Base-by-base conservation (phyloP, 202 grass and related monocot species). In the Tripidium arundinaceum region DNA sequence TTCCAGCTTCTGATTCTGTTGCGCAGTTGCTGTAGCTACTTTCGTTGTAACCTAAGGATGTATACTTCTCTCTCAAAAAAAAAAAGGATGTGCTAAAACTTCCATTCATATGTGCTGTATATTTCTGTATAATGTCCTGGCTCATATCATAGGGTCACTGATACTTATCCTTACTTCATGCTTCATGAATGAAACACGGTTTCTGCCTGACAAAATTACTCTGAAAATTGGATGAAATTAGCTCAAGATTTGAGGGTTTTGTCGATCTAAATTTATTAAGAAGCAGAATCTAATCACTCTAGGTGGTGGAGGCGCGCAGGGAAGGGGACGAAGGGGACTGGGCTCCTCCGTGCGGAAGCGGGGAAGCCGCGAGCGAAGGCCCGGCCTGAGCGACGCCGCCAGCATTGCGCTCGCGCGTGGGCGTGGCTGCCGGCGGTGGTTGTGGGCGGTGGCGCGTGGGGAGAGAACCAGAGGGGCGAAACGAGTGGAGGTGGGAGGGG, bases 401-500 rank as follows among this genome's bases (percentile, higher is more conserved):
- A 87, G 79, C 87, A 89, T 89, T 86, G 62, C 66, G 22, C 60
- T 61, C 11, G 58, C 11, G 12, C 11, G 25, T 27, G 49, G 46
- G 65, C 59, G 42, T 16, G 31, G 27, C 40, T 62, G 75, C 60
- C 55, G 77, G 36, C 22, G 65, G 11, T 21, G 70, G 9, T 12
- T 58, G 38, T 65, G 59, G 25, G 25, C 16, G 49, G 22, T 29
- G 81, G 14, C 27, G 36, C 15, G 63, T 0, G 4, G 57, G 54
- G 41, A 34, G 62, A 22, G 50, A 55, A 21, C 3, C 50, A 55
- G 50, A 55, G 50, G 50, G 10, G 50, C 7, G 19, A 33, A 85
- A 85, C 49, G 91, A 80, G 83, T 76, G 86, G 82, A 75, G 67
- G 79, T 62, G 86, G 69, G 27, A 21, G 1, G 6, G 3, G 60